Evolutionary conservation across 2,329 filamentous ascomycete genomes (phyloP), one percentile per base, ranked within the genome.

Genomic region (Bretziella fagacearum): DNA sequence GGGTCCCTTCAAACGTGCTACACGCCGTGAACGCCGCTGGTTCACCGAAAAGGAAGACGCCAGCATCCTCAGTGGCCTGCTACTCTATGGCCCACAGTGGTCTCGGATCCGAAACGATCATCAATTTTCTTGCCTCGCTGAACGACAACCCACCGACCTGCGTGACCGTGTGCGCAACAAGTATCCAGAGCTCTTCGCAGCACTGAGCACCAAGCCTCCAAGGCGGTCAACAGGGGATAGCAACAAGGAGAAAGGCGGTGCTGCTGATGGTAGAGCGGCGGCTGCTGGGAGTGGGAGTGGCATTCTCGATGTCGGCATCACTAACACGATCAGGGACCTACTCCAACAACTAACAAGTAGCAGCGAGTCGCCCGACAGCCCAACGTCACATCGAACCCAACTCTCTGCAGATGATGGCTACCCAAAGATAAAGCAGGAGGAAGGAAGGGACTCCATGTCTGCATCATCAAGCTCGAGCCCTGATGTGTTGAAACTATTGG

Each of bases 101-200:
- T 77, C 74, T 44, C 74, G 71, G 57, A 80, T 80, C 17, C 74
- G 77, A 55, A 66, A 74, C 29, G 74, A 80, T 51, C 59, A 68
- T 11, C 64, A 64, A 23, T 77, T 74, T 58, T 64, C 74, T 50
- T 61, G 80, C n/a, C 67, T 69, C 3, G 70, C 58, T 50, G 49
- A 47, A 29, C 64, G 76, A 37, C 71, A 77, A 52, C 74, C 76
- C 1, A 80, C 75, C 0, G 76, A 80, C 55, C 58, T 80, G 44
- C 65, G 76, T 51, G 76, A 80, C 52, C 66, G 76, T 18, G 67
- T 79, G 26, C 68, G 76, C 36, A 80, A 79, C 59, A 78, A 76
- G 54, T 77, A 76, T 53, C 71, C 73, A 2, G 68, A 68, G 11
- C 69, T 73, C 2, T 47, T 44, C 13, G 8, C 35, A 22, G 35